Evolutionary conservation across 768 basidiomycete species (phyloP).

Genomic region (Dioszegia crocea): DNA sequence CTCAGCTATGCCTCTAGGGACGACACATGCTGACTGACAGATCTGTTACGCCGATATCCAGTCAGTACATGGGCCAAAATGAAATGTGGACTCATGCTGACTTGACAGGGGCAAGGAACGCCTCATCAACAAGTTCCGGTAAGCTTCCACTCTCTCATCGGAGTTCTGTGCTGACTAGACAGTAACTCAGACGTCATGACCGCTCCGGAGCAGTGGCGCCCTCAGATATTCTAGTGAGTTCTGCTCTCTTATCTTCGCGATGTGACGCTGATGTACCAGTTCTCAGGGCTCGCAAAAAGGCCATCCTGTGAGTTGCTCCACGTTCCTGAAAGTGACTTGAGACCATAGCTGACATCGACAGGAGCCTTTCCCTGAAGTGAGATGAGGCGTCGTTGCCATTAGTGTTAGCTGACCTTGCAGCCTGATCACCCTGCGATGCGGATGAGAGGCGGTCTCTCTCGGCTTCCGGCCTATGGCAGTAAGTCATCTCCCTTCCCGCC

Average conservation of each 20-base stretch:
- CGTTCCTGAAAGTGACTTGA: not conserved
- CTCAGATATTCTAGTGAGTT: conserved; percentile 43
- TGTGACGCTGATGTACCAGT: conserved; percentile 11
- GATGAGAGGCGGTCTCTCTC: not conserved
- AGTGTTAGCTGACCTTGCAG: not conserved
- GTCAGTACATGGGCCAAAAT: conserved; percentile 15
- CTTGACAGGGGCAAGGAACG: conserved; percentile 36
- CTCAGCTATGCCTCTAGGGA: not conserved
- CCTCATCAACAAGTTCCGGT: conserved; percentile 47
- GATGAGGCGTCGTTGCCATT: not conserved
- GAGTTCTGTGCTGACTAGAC: not conserved
- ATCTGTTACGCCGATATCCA: conserved; percentile 48
- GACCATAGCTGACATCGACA: conserved; percentile 6
- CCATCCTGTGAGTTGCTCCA: conserved; percentile 14
- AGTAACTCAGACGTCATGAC: conserved; percentile 47
- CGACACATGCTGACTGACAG: conserved; percentile 16
- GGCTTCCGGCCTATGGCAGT: not conserved
- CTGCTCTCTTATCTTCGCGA: not conserved
- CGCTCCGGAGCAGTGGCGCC: conserved; percentile 42
- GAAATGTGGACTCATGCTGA: not conserved
- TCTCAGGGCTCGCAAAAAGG: conserved; percentile 36
- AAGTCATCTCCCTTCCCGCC: not conserved
- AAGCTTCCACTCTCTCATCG: not conserved
- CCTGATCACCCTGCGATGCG: conserved; percentile 16
- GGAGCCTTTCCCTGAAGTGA: conserved; percentile 39